Base-by-base conservation (phyloP, 345 rosid genomes). In the Pelargonium nanum region DNA sequence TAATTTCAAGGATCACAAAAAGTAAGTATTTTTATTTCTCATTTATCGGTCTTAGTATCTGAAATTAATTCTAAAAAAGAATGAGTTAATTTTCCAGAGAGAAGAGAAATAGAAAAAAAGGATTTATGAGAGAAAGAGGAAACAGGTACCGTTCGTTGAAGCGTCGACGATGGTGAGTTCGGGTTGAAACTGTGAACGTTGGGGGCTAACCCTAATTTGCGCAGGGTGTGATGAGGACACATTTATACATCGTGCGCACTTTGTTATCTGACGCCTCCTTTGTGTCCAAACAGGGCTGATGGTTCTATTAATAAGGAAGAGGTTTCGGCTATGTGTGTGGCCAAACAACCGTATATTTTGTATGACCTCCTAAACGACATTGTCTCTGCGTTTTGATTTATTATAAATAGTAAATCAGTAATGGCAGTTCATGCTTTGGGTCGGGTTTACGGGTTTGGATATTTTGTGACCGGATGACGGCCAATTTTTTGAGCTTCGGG, bases 171-270 rank as follows among this genome's bases (percentile, higher is more conserved):
- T 58, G 25, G 26, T 53, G 25, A 19, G 44, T 55, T 61, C 40
- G 65, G 32, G 58, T 13, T 23, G 68, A 34, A 56, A 10, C 25
- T 58, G 26, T 28, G 48, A 20, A 24, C 40, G 59, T 57, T 58
- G 53, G 55, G 68, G 87, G 58, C 48, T 32, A 72, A 77, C 91
- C 91, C 88, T 85, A 85, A 82, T 85, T 81, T 85, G 87, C 87
- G 88, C 91, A 57, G 91, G 83, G 75, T 74, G 74, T 73, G 75
- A 68, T 6, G 66, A 24, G 32, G 67, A 62, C 74, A 68, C 19
- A 58, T 78, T 78, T 59, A 62, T 61, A 54, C 52, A 52, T 57
- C 78, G 56, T 74, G 71, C 86, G 83, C 86, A 70, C 57, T n/a
- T 71, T 70, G 64, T 74, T 79, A 82, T 74, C 83, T 66, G 77